Percentiles rank a stretch among this genome's conserved stretches.
Conservation (phyloP, 1,139 yeast genomes). For the Pneumocystis sp. region DNA sequence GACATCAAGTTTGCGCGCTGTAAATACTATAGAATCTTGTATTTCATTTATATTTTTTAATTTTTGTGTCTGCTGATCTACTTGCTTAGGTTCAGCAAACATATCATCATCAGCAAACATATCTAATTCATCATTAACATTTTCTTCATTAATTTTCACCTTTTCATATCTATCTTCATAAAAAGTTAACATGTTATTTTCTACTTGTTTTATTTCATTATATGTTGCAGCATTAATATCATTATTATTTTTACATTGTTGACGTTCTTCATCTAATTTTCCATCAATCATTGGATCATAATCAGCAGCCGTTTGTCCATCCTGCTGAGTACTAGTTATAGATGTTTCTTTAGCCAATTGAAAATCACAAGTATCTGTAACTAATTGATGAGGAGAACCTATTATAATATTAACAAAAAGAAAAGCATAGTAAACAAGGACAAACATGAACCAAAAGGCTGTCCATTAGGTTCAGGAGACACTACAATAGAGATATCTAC, state of each 20-base stretch:
- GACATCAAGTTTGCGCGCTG: constrained; percentile 17
- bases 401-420: background rate
- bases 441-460: background rate
- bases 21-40: constrained; percentile 5
- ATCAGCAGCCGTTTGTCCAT: constrained; percentile 12
- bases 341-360: background rate
- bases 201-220: background rate
- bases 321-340: background rate
- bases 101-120: constrained; percentile 16
- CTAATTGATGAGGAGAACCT: background rate
- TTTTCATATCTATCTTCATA: background rate
- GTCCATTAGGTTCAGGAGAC: background rate
- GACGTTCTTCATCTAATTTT: constrained; percentile 8
- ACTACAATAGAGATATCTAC: background rate
- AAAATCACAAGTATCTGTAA: background rate
- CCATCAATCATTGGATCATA: constrained; percentile 12
- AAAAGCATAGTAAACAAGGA: background rate
- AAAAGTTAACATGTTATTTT: background rate
- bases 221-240: background rate
- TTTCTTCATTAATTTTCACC: background rate
- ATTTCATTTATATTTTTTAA: background rate
- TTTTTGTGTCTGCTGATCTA: background rate
- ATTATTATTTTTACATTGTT: background rate
- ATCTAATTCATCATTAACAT: constrained; percentile 11
- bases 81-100: constrained; percentile 9